These are phyloP conservation scores for Cnidoscolus chayamansa DNA, from an alignment of 441 rosid genomes.

Conservation along the genomic window DNA sequence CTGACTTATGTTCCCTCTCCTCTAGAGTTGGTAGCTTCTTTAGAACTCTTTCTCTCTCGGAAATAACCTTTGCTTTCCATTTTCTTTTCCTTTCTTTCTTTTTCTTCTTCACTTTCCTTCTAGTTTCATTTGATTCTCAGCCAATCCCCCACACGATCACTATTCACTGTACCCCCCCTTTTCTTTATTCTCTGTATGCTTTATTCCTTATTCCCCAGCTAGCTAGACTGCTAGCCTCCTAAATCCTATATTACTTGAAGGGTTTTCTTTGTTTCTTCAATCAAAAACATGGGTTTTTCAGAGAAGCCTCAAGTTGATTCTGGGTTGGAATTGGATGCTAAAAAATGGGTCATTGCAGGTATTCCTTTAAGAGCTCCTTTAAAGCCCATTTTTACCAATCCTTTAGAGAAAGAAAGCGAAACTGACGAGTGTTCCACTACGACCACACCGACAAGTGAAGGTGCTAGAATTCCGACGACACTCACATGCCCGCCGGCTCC, in stretches of 20 bases:
- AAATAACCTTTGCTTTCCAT: neutral
- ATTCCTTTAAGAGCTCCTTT: conserved; percentile 60
- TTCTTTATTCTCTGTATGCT: conserved; percentile 28
- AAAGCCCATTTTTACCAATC: conserved; percentile 48
- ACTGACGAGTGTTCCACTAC: conserved; percentile 48
- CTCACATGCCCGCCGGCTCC: conserved; percentile 76
- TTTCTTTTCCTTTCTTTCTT: conserved; percentile 13
- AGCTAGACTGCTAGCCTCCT: neutral
- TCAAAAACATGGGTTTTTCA: conserved; percentile 47
- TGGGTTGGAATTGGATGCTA: conserved; percentile 51
- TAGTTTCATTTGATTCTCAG: conserved; percentile 45
- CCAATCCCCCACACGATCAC: conserved; percentile 25
- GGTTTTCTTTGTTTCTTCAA: conserved; percentile 12
- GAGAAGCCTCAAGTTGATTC: conserved; percentile 47
- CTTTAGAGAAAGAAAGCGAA: conserved; percentile 35
- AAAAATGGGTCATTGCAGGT: conserved; percentile 68
- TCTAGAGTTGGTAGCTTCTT: neutral
- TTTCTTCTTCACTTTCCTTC: conserved; percentile 34
- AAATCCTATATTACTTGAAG: neutral
- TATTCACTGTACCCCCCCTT: conserved; percentile 15
- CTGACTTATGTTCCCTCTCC: neutral
- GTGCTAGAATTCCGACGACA: conserved; percentile 50
- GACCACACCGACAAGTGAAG: conserved; percentile 61
- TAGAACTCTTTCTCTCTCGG: neutral
- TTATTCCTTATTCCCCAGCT: conserved; percentile 31